Percentiles rank a stretch among this genome's conserved stretches.
Conservation (phyloP, 2,329 filamentous ascomycete genomes). For the Cladosporium sp. region DNA sequence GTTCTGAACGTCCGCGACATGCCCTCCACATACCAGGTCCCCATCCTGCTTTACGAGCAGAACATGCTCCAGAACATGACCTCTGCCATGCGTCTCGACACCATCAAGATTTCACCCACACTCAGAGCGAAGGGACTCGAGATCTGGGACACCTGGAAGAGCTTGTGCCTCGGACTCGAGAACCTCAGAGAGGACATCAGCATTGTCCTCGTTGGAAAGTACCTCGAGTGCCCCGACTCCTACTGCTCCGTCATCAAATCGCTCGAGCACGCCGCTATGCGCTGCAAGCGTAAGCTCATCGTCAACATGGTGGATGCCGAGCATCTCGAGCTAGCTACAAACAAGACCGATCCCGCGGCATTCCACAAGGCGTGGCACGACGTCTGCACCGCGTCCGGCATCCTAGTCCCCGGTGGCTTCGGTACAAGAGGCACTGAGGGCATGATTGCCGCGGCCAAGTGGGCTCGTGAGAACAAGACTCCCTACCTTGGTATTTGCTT, state of each 20-base stretch:
- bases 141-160: slow-evolving; percentile 80
- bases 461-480: slow-evolving; percentile 76
- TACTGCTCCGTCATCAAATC: slow-evolving; percentile 85
- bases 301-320: slow-evolving; percentile 83
- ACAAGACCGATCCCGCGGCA: slow-evolving; percentile 63
- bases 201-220: slow-evolving; percentile 92
- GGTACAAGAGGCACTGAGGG: slow-evolving; percentile 80
- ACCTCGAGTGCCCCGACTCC: slow-evolving; percentile 78
- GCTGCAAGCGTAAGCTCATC: slow-evolving; percentile 74
- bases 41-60: slow-evolving; percentile 84
- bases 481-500: slow-evolving; percentile 90
- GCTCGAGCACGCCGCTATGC: slow-evolving; percentile 89
- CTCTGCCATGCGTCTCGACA: slow-evolving; percentile 64
- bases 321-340: slow-evolving; percentile 70
- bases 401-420: slow-evolving; percentile 76
- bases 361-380: slow-evolving; percentile 81
- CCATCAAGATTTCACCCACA: slow-evolving; percentile 47
- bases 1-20: slow-evolving; percentile 88
- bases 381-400: slow-evolving; percentile 68
- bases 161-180: slow-evolving; percentile 66
- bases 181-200: slow-evolving; percentile 68
- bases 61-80: slow-evolving; percentile 69
- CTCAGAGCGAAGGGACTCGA: slow-evolving; percentile 62
- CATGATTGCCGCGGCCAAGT: slow-evolving; percentile 85
- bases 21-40: slow-evolving; percentile 89